Conservation (phyloP, 2,329 filamentous ascomycete species). For the Blastomyces gilchristii region DNA sequence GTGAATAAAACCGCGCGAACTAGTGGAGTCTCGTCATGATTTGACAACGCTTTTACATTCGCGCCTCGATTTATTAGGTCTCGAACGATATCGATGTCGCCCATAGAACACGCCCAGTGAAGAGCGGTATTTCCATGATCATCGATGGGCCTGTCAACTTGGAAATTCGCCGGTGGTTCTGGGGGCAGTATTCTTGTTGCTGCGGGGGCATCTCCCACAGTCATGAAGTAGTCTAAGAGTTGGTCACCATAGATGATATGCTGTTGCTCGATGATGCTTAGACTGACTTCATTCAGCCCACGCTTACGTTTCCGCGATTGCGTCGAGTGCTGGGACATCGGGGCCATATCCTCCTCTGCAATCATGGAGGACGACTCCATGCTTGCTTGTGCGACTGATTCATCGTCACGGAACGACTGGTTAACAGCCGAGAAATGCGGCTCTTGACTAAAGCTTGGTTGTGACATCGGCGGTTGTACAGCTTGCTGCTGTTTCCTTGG, state of each 20-base stretch:
- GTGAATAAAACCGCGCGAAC: conserved; percentile 94
- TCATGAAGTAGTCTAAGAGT: conserved; percentile 90
- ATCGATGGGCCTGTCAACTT: conserved; percentile 87
- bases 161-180: conserved; percentile 72
- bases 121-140: conserved; percentile 84
- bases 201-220: conserved; percentile 64
- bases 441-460: conserved; percentile 9
- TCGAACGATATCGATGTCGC: conserved; percentile 82
- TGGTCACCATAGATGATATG: conserved; percentile 89
- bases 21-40: conserved; percentile 72
- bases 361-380: conserved; percentile 76
- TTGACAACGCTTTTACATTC: conserved; percentile 58
- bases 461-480: neutral
- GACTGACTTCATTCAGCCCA: conserved; percentile 50
- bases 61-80: conserved; percentile 76
- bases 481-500: conserved; percentile 6
- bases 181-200: conserved; percentile 50
- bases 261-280: conserved; percentile 52
- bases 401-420: conserved; percentile 48
- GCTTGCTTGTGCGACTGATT: conserved; percentile 73
- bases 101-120: conserved; percentile 97
- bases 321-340: conserved; percentile 53
- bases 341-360: conserved; percentile 69
- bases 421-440: conserved; percentile 15
- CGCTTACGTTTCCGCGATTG: conserved; percentile 65